Evolutionary conservation across 352 stramenopile genomes (phyloP).

Genomic region (Pythium utonaiense): DNA sequence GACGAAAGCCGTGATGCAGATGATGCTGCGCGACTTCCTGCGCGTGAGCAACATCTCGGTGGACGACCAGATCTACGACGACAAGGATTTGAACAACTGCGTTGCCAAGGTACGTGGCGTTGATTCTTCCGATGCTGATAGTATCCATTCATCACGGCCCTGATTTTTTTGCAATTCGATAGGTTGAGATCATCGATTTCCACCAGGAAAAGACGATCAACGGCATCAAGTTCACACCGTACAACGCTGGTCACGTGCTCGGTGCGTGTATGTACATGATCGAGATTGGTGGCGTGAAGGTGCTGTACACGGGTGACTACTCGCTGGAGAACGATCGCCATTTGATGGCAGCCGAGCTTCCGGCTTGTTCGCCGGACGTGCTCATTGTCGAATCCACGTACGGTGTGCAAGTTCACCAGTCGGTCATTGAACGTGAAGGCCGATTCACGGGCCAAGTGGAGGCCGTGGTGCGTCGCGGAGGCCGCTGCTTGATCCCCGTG

Average conservation of each 20-base stretch:
- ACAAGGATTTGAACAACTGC: slow-evolving; percentile 95
- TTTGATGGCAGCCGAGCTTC: slow-evolving; percentile 91
- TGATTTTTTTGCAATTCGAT: neutral
- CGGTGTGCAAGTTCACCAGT: slow-evolving; percentile 96
- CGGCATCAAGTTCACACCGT: slow-evolving; percentile 98
- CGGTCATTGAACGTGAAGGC: slow-evolving; percentile 93
- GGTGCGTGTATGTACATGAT: slow-evolving; percentile 99
- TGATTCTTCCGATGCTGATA: too few relatives aligned
- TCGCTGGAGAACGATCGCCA: slow-evolving; percentile 98
- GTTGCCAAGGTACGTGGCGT: slow-evolving; percentile 88
- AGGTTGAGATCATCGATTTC: slow-evolving; percentile 98
- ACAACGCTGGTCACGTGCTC: slow-evolving; percentile 99
- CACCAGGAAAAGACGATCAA: slow-evolving; percentile 96
- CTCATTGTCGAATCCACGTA: slow-evolving; percentile 99
- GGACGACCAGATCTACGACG: slow-evolving; percentile 92
- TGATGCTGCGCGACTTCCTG: slow-evolving; percentile 97
- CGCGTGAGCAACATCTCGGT: slow-evolving; percentile 93
- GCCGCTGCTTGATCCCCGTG: slow-evolving; percentile 97
- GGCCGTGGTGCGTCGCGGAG: slow-evolving; percentile 93
- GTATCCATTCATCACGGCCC: too few relatives aligned
- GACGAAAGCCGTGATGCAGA: slow-evolving; percentile 98
- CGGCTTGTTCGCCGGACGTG: slow-evolving; percentile 92
- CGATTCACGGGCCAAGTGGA: slow-evolving; percentile 97
- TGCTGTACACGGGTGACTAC: slow-evolving; percentile 99
- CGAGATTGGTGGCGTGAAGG: slow-evolving; percentile 96